phyloP scores from a whole-genome alignment of 768 basidiomycete species.

The Russula virescens region DNA sequence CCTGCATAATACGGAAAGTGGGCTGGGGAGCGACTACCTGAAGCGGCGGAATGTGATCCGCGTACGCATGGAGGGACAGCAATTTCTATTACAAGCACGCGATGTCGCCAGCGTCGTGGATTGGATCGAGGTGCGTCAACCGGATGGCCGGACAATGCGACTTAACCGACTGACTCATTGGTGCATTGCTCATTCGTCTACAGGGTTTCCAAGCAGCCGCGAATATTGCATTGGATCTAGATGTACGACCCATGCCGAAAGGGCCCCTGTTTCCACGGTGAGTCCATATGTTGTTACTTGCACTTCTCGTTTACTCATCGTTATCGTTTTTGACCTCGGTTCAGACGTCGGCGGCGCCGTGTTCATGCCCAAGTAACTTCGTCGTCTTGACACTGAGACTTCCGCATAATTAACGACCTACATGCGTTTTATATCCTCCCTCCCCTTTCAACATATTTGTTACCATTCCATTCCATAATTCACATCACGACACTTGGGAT shows the following conservation, averaged over 20 bases:
- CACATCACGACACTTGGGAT: background rate
- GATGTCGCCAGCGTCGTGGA: constrained; percentile 82
- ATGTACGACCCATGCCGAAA: constrained; percentile 87
- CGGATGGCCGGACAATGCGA: constrained; percentile 4
- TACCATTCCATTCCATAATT: background rate
- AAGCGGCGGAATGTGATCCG: constrained; percentile 94
- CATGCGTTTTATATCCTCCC: background rate
- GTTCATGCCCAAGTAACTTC: background rate
- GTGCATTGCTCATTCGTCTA: background rate
- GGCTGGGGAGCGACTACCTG: constrained; percentile 88
- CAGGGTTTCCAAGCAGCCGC: constrained; percentile 87
- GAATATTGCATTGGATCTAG: constrained; percentile 88
- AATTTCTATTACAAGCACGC: constrained; percentile 88
- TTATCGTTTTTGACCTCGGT: background rate
- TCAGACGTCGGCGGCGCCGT: constrained; percentile 21
- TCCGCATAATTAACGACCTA: background rate
- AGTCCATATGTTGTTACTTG: constrained; percentile 27
- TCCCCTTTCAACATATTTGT: background rate
- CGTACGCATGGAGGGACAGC: constrained; percentile 88
- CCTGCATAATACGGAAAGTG: constrained; percentile 88
- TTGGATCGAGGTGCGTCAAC: constrained; percentile 81
- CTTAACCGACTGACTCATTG: background rate
- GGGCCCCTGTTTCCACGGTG: constrained; percentile 82
- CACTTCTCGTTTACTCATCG: background rate
- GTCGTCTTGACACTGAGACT: background rate